These are phyloP conservation scores for Plantago lanceolata DNA, from an alignment of 305 asterid species.

Conservation along the genomic window DNA sequence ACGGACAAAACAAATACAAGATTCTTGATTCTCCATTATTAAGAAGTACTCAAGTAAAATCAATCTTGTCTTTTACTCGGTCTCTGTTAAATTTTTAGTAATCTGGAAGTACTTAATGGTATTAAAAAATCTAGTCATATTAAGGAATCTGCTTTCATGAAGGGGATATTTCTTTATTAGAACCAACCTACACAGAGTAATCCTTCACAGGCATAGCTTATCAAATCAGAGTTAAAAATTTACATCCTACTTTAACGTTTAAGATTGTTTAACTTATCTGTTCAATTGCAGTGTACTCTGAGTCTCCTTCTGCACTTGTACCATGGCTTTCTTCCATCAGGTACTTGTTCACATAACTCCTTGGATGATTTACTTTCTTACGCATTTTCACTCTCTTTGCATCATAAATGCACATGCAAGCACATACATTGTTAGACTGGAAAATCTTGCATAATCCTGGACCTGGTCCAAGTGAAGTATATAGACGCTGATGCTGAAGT, in stretches of 20 bases:
- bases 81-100: not conserved
- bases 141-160: not conserved
- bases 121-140: not conserved
- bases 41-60: not conserved
- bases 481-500: not conserved
- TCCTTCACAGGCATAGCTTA: no score
- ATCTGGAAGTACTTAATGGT: not conserved
- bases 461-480: not conserved
- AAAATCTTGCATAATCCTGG: not conserved
- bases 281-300: constrained; percentile 16
- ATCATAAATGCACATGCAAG: not conserved
- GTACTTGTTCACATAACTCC: not conserved
- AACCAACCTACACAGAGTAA: not conserved
- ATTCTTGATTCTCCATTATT: no score
- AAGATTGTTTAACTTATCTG: not conserved
- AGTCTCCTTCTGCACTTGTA: constrained; percentile 16
- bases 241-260: not conserved
- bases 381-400: not conserved
- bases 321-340: constrained; percentile 13
- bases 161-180: not conserved
- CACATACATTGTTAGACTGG: no score
- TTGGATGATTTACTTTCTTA: not conserved
- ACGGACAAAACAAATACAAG: not conserved
- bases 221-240: not conserved
- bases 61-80: not conserved